These are phyloP conservation scores for Volvariella volvacea DNA, from an alignment of 1,284 basidiomycete genomes.

Conservation along the genomic window DNA sequence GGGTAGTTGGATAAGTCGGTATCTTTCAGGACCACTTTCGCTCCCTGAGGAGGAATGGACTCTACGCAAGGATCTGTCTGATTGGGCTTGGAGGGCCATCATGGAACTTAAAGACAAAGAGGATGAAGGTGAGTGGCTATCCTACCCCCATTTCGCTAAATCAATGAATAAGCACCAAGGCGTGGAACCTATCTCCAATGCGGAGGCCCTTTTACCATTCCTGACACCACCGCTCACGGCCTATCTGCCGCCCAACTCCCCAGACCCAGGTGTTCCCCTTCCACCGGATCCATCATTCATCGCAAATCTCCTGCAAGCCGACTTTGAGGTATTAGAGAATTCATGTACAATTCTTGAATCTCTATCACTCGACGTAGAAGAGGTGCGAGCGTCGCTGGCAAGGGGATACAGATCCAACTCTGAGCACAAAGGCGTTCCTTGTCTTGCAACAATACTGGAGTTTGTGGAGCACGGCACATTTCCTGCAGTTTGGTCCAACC, in stretches of 20 bases:
- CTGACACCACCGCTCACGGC: slow-evolving; percentile 51
- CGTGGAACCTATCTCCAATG: slow-evolving; percentile 43
- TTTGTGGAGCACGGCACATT: slow-evolving; percentile 70
- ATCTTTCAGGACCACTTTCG: slow-evolving; percentile 14
- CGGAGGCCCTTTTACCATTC: slow-evolving; percentile 50
- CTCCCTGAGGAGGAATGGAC: slow-evolving; percentile 52
- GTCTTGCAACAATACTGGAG: slow-evolving; percentile 55
- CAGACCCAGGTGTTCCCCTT: slow-evolving; percentile 32
- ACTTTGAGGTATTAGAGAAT: slow-evolving; percentile 69
- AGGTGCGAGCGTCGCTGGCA: slow-evolving; percentile 63
- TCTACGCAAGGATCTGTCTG: slow-evolving; percentile 55
- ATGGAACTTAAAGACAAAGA: slow-evolving; percentile 57
- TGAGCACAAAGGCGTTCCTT: slow-evolving; percentile 51
- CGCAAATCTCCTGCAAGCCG: slow-evolving; percentile 51
- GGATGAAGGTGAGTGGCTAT: slow-evolving; percentile 42
- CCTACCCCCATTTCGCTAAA: slow-evolving; percentile 4
- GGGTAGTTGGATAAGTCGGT: slow-evolving; percentile 44
- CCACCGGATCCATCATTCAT: slow-evolving; percentile 37
- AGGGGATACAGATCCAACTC: slow-evolving; percentile 54
- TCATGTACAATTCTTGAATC: slow-evolving; percentile 70
- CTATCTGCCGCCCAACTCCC: slow-evolving; percentile 47
- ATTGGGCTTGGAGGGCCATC: slow-evolving; percentile 74
- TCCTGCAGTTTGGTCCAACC: slow-evolving; percentile 53
- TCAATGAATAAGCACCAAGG: slow-evolving; percentile 18
- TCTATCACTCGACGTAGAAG: slow-evolving; percentile 67